These are phyloP conservation scores for Ophiostoma ulmi DNA, from an alignment of 2,329 filamentous ascomycete species.

Conservation along the genomic window DNA sequence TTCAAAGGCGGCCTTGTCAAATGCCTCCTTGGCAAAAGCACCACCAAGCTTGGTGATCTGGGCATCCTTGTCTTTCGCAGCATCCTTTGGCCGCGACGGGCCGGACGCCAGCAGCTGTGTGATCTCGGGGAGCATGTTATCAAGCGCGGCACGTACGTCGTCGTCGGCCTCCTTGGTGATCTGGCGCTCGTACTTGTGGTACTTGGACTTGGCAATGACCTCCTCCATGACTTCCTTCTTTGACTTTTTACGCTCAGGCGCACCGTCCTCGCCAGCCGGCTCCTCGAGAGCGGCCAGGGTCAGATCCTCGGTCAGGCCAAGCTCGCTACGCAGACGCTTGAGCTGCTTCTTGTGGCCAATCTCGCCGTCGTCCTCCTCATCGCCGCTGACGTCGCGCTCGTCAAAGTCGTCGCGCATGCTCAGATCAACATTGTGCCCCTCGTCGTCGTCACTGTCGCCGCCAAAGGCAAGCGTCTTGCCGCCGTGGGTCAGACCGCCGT, in stretches of 20 bases:
- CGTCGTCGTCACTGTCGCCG: conserved; percentile 41
- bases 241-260: conserved; percentile 81
- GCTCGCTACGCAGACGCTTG: conserved; percentile 51
- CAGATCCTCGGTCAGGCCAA: conserved; percentile 39
- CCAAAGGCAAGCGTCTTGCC: conserved; percentile 69
- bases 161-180: conserved; percentile 89
- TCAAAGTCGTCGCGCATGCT: conserved; percentile 65
- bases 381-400: conserved; percentile 62
- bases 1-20: conserved; percentile 66
- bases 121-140: conserved; percentile 75
- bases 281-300: conserved; percentile 26
- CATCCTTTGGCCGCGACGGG: conserved; percentile 27
- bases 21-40: conserved; percentile 29
- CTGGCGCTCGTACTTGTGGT: conserved; percentile 91
- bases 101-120: conserved; percentile 61
- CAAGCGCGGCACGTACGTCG: conserved; percentile 75
- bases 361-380: conserved; percentile 59
- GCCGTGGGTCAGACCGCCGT: conserved; percentile 55
- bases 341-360: conserved; percentile 51
- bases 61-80: conserved; percentile 28
- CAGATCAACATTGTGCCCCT: conserved; percentile 27
- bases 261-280: conserved; percentile 43
- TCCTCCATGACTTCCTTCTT: conserved; percentile 98
- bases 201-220: conserved; percentile 93
- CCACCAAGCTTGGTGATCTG: background rate